These are phyloP conservation scores for Collybia mongolica DNA, from an alignment of 768 basidiomycete genomes.

Conservation along the genomic window DNA sequence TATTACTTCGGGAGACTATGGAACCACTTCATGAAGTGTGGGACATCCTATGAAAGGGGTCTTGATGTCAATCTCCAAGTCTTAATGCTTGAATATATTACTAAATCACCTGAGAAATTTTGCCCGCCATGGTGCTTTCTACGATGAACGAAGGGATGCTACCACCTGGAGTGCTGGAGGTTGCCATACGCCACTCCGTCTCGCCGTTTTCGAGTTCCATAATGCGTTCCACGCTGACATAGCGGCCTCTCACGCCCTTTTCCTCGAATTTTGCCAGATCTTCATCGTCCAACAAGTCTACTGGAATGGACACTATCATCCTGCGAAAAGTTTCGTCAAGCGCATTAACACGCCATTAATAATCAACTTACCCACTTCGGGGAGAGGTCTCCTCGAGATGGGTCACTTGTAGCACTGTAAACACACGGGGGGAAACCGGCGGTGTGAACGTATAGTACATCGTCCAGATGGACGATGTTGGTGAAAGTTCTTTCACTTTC, in stretches of 20 bases:
- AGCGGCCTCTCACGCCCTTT: conserved; percentile 63
- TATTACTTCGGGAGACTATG: conserved; percentile 15
- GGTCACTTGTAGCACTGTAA: conserved; percentile 69
- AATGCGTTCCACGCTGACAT: conserved; percentile 68
- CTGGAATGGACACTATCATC: conserved; percentile 60
- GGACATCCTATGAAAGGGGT: conserved; percentile 54
- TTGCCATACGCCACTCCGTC: conserved; percentile 82
- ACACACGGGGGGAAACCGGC: conserved; percentile 70
- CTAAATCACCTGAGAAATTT: conserved; percentile 50
- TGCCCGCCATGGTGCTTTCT: conserved; percentile 58
- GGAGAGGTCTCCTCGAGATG: conserved; percentile 49
- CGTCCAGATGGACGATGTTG: conserved; percentile 67
- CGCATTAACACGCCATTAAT: not conserved
- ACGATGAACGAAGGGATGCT: conserved; percentile 63
- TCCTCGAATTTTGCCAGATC: conserved; percentile 63
- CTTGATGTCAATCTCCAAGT: not conserved
- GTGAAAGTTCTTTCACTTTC: conserved; percentile 60
- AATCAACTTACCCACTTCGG: conserved; percentile 53
- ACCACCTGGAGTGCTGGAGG: conserved; percentile 71
- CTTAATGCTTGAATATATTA: not conserved
- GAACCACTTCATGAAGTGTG: conserved; percentile 71
- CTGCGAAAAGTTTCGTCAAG: conserved; percentile 17
- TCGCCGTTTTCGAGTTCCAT: conserved; percentile 59
- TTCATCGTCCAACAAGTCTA: conserved; percentile 53
- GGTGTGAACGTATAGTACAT: conserved; percentile 72